Evolutionary conservation across 768 basidiomycete species (phyloP), one percentile per base, ranked within the genome.

Genomic region (Termitomyces titanicus): DNA sequence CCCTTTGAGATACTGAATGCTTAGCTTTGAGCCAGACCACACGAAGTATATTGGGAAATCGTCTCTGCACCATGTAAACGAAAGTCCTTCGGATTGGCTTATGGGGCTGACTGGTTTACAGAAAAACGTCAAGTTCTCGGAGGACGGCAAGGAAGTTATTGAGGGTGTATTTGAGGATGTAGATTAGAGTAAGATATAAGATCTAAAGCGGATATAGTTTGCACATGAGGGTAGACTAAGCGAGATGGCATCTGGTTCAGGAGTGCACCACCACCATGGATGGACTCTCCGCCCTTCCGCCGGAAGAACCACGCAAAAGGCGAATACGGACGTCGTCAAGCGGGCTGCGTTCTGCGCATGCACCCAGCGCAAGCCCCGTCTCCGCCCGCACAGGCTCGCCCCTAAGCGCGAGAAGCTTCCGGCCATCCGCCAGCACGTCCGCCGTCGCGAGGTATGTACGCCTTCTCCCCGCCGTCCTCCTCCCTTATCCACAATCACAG

Each of bases 31-130:
- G 47, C 1, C 55, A 93, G 91, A 86, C 56, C 92, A 93, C 63
- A 94, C 92, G 8, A 94, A 94, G 67, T 93, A 90, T 59, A 74
- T 93, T 54, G 90, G 89, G 13, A 89, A 81, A 66, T 89, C 88
- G 8, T 77, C 73, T 15, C 59, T 62, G n/a, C 72, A 79, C 60
- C 64, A 68, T 25, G 77, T 76, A 51, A 66, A 37, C 34, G 8
- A 40, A 46, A 43, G 20, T 20, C 43, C 25, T 12, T 55, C 39
- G 15, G 18, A 52, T 25, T 29, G 49, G 18, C 33, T 47, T 47
- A 37, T 9, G 37, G 38, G 27, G 49, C 52, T 47, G 44, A 59
- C 15, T 25, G 8, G 24, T 33, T 17, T 9, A 17, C 61, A 92
- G 87, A 79, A 85, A 47, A 89, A 89, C 61, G 82, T 92, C 46